These are phyloP conservation scores for Fusarium algeriense DNA, from an alignment of 2,329 filamentous ascomycete genomes.

Conservation along the genomic window DNA sequence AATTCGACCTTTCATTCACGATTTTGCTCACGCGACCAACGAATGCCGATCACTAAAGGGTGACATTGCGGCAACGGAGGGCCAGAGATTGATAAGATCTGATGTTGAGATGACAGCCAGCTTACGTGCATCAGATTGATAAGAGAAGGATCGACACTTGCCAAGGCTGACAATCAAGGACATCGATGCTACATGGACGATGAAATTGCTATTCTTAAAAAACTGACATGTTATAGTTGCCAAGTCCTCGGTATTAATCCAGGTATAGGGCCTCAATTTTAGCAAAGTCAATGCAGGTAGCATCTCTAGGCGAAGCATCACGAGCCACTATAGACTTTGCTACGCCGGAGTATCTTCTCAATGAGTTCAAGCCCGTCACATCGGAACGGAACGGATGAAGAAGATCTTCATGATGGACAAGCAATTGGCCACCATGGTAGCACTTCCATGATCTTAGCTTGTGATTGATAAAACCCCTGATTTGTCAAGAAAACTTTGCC, in stretches of 20 bases:
- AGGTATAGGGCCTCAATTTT: background rate
- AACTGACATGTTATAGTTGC: background rate
- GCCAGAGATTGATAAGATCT: slow-evolving; percentile 3
- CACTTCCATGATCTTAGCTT: background rate
- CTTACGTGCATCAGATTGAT: background rate
- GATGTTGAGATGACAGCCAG: background rate
- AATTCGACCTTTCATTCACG: background rate
- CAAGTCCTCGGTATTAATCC: background rate
- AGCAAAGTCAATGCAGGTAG: background rate
- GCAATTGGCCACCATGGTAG: background rate
- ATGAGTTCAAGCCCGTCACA: background rate
- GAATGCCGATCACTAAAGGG: background rate
- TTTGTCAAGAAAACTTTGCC: background rate
- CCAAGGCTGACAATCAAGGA: background rate
- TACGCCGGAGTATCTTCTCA: background rate
- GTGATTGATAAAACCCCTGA: background rate
- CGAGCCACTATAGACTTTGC: background rate
- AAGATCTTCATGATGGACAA: background rate
- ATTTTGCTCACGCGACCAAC: background rate
- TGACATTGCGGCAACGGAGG: background rate
- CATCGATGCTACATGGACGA: background rate
- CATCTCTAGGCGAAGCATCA: background rate
- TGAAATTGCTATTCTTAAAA: background rate
- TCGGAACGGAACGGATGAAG: background rate
- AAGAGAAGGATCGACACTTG: background rate